Evolutionary conservation across 140 eudicot species (phyloP), one percentile per base, ranked within the genome.

Genomic region (Stevia rebaudiana): DNA sequence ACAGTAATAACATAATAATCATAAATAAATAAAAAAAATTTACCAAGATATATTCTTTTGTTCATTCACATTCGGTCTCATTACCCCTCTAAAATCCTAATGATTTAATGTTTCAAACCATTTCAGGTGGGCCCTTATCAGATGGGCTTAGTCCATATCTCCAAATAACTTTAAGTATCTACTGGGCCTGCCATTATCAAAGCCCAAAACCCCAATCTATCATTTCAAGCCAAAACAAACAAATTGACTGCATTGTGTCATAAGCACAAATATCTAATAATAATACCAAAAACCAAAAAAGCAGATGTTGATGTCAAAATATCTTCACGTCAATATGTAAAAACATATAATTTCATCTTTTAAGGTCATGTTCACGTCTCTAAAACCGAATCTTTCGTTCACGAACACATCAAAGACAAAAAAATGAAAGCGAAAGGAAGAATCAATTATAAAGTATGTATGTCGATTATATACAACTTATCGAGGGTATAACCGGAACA

Each of bases 401-500:
- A 46, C 8, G 47, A 8, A 42, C 9, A 13, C 39, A 52, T 21
- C 57, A 69, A 30, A 33, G 44, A 66, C 59, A 31, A 24, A 57
- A 41, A 22, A 30, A 31, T 11, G 58, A 55, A 56, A 59, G 6
- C 51, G 24, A 44, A 42, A 9, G 60, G 41, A 58, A 70, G 31
- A 47, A 47, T 46, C 42, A 11, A 58, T 46, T 23, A 15, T 56
- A 23, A 40, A 49, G 55, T 18, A 19, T 18, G 67, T 62, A 64
- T 9, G 60, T 64, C 22, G 50, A 43, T 22, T 73, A 68, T 75
- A 60, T 68, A 75, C 75, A 75, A 17, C 48, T 75, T 68, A 68
- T 57, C 71, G 18, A 65, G 52, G 42, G 44, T 15, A 43, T 35
- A 73, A 44, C 36, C 18, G 51, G 35, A 39, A 22, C 40, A 41